Conservation (phyloP, 2,329 filamentous ascomycete genomes). For the Nigrospora oryzae region DNA sequence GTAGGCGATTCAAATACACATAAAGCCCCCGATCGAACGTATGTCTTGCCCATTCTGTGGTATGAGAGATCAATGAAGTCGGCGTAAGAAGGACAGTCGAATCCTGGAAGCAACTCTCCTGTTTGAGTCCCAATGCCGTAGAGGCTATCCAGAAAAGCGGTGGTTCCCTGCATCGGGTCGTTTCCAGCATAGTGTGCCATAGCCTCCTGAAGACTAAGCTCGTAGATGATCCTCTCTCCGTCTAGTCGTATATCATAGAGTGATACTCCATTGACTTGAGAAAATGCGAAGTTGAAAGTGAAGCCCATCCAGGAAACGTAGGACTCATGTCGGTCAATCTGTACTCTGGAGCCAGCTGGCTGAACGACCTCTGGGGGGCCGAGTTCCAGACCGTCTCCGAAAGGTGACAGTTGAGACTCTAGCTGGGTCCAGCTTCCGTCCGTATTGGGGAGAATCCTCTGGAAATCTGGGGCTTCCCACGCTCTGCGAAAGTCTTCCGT, state of each 20-base stretch:
- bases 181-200: constrained; percentile 19
- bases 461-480: constrained; percentile 22
- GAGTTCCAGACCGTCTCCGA: constrained; percentile 35
- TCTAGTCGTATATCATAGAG: constrained; percentile 30
- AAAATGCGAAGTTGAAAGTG: constrained; percentile 26
- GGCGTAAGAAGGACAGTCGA: constrained; percentile 18
- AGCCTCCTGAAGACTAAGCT: constrained; percentile 13
- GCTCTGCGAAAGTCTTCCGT: constrained; percentile 38
- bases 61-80: constrained; percentile 13
- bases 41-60: constrained; percentile 10
- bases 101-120: constrained; percentile 17
- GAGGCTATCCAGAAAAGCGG: constrained; percentile 21
- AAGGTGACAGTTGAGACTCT: constrained; percentile 18
- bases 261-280: constrained; percentile 22
- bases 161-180: constrained; percentile 14
- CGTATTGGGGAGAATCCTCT: constrained; percentile 29
- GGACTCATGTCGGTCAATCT: constrained; percentile 22
- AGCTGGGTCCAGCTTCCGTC: constrained; percentile 30
- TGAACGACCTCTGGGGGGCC: constrained; percentile 41
- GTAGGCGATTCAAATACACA: constrained; percentile 33
- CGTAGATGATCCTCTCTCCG: constrained; percentile 29
- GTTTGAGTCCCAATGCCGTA: constrained; percentile 19
- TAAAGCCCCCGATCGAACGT: constrained; percentile 26
- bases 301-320: constrained; percentile 35
- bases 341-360: constrained; percentile 22